phyloP scores from a whole-genome alignment of 176 grass and related monocot genomes.

The Oryza australiensis region DNA sequence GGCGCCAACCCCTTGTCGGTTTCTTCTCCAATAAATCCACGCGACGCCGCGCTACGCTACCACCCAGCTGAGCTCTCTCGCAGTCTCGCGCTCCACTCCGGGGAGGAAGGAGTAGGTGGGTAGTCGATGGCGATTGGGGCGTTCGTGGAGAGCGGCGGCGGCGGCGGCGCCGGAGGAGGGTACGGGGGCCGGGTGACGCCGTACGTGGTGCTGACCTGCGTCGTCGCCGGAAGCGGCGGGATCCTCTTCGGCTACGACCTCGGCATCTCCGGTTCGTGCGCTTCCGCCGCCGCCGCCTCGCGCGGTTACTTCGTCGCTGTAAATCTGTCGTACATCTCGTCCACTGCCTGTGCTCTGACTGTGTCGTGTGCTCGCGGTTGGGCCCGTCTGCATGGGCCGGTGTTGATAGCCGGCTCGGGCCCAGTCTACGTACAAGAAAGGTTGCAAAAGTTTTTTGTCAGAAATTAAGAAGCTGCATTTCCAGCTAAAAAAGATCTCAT shows the following conservation, averaged over 20 bases:
- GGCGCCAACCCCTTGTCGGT: too few species aligned
- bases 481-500: background rate
- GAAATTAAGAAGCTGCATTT: background rate
- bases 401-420: background rate
- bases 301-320: background rate
- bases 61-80: background rate
- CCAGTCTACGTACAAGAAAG: background rate
- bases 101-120: too few species aligned
- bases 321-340: background rate
- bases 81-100: background rate
- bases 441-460: background rate
- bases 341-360: background rate
- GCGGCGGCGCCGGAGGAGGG: background rate
- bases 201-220: slow-evolving; percentile 72
- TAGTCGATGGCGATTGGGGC: slow-evolving; percentile 45
- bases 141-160: slow-evolving; percentile 25
- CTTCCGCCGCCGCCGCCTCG: background rate
- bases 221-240: slow-evolving; percentile 78
- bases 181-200: slow-evolving; percentile 71
- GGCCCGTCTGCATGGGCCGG: background rate
- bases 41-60: too few species aligned
- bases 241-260: slow-evolving; percentile 97
- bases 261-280: slow-evolving; percentile 63
- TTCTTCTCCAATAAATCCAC: too few species aligned
- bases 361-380: background rate